Base-by-base conservation (phyloP, 2,329 filamentous ascomycete species). In the Dryadomyces quercivorus region DNA sequence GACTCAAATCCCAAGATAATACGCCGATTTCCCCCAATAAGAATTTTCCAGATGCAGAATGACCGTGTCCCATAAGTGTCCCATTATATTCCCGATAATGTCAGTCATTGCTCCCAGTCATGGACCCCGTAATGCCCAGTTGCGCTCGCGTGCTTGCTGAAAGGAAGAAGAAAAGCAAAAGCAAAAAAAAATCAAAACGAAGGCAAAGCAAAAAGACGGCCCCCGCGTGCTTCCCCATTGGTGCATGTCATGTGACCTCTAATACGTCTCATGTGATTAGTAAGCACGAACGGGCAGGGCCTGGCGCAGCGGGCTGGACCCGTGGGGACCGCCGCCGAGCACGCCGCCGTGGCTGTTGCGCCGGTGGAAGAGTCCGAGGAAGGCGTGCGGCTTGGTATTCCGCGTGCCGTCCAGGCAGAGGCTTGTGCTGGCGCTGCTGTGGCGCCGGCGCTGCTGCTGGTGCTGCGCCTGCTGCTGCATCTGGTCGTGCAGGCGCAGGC, bases 271-370 rank as follows among this genome's bases (percentile, higher is more conserved):
- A 16, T 8, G 10, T 44, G 21, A 26, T 55, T 56, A 64, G 40
- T 58, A 64, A 2, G 59, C 60, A 16, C 55, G 47, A n/a, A 62
- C 59, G 20, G 59, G 58, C 42, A 58, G 50, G 8, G 60, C 55
- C n/a, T 61, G 48, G 13, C 62, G 61, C 44, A 62, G 54, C 5
- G 62, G 62, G 36, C 62, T 61, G 2, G 58, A 53, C 16, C 53
- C 45, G 22, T 12, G 59, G 13, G 21, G 51, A 15, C 53, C 46
- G 38, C n/a, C 26, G 21, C 52, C 6, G 12, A 16, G 4, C 42
- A 18, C 36, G 36, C 18, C 45, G 49, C 13, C 21, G 26, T 9
- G 20, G 18, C 7, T 52, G 34, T 10, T 21, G 12, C 34, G 44
- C 8, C 50, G 50, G 18, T 50, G 36, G 20, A 50, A 50, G 13